phyloP scores from a whole-genome alignment of 495 filamentous ascomycete genomes.

The Daldinia caldariorum region DNA sequence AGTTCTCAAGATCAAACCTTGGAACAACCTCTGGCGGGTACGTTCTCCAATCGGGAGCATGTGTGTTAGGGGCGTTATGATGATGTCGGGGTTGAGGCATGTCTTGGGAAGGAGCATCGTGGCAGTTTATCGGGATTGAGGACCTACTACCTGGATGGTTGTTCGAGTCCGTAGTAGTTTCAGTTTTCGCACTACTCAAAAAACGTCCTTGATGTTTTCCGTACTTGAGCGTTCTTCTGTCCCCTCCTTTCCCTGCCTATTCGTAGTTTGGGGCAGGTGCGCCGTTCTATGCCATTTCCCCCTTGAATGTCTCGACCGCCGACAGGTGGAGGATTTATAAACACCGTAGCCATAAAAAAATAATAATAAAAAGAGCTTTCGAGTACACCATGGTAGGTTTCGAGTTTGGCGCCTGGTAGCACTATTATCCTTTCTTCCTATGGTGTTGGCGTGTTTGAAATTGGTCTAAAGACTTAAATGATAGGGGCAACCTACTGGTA shows the following conservation, averaged over 20 bases:
- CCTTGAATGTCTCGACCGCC: slow-evolving; percentile 3
- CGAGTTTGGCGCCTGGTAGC: background rate
- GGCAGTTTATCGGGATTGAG: background rate
- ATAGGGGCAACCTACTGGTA: background rate
- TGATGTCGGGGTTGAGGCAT: background rate
- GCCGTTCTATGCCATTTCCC: slow-evolving; percentile 18
- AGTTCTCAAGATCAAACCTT: background rate
- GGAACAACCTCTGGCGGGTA: slow-evolving; percentile 18
- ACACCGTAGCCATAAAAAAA: background rate
- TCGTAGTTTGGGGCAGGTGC: background rate
- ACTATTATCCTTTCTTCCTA: background rate
- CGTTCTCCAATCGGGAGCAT: background rate
- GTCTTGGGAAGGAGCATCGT: background rate
- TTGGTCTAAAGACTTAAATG: background rate
- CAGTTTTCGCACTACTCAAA: background rate
- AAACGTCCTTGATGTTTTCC: background rate
- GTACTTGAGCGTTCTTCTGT: background rate
- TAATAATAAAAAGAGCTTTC: background rate
- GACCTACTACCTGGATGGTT: background rate
- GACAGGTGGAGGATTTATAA: background rate
- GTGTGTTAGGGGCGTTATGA: background rate
- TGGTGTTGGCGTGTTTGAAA: background rate
- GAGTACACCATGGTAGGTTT: background rate
- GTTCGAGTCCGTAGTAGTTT: background rate
- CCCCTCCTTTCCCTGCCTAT: background rate